phyloP scores from a whole-genome alignment of 495 filamentous ascomycete species.

The Tuber magnatum region DNA sequence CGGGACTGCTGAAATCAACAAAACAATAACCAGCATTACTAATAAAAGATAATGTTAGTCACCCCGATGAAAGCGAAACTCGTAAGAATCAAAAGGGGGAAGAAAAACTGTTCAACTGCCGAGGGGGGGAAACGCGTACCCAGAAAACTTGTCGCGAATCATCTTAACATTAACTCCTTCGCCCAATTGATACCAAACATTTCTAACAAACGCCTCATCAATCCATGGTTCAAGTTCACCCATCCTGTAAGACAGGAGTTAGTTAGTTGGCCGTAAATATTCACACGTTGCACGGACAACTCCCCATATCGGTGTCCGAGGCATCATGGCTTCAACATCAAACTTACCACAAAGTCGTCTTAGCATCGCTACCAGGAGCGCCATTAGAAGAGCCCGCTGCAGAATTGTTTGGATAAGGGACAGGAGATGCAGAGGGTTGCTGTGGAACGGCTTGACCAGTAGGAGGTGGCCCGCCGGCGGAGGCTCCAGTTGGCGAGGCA shows the following conservation, averaged over 20 bases:
- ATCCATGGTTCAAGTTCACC: constrained; percentile 99
- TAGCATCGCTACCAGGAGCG: constrained; percentile 54
- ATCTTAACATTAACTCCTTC: constrained; percentile 98
- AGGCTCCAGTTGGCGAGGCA: constrained; percentile 44
- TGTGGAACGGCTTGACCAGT: constrained; percentile 50
- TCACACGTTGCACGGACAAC: constrained; percentile 5
- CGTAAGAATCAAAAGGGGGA: not conserved
- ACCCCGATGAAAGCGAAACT: constrained; percentile 3
- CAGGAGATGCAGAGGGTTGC: constrained; percentile 50
- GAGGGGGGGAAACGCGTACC: constrained; percentile 54
- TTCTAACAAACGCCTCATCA: constrained; percentile 96
- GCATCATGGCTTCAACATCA: not conserved
- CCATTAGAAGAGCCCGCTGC: constrained; percentile 48
- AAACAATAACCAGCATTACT: constrained; percentile 99
- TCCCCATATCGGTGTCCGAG: constrained; percentile 9
- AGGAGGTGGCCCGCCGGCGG: constrained; percentile 49
- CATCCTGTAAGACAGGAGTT: constrained; percentile 59
- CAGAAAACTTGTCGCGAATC: constrained; percentile 98
- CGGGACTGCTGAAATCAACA: constrained; percentile 79
- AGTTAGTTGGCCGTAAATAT: constrained; percentile 6
- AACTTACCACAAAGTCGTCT: constrained; percentile 77
- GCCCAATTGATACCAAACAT: constrained; percentile 80
- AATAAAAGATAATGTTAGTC: constrained; percentile 46
- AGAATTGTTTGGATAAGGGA: constrained; percentile 48
- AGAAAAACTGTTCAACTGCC: not conserved